A percentile compares a stretch with the other conserved stretches of the same genome.
Conservation (phyloP, 495 filamentous ascomycete genomes). For the Acidiella bohemica region DNA sequence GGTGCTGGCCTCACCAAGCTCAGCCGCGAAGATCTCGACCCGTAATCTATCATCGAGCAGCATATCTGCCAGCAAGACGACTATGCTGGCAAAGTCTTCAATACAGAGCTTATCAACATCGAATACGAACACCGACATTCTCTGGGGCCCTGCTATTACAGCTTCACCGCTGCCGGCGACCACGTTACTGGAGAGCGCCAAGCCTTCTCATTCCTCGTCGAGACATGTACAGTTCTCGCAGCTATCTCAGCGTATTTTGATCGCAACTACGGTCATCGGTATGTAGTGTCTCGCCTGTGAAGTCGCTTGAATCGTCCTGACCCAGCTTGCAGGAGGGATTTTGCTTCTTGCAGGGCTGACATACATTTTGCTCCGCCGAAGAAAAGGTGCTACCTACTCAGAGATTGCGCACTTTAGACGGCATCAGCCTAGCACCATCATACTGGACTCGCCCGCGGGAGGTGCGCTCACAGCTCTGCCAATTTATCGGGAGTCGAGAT, state of each 20-base stretch:
- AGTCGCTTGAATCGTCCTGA: too few relatives aligned
- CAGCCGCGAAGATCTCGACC: too few relatives aligned
- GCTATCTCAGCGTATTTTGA: not conserved
- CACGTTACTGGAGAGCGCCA: too few relatives aligned
- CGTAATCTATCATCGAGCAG: too few relatives aligned
- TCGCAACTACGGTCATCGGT: slow-evolving; percentile 12
- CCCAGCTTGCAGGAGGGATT: slow-evolving; percentile 7
- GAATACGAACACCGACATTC: not conserved
- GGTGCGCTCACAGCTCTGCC: slow-evolving; percentile 9
- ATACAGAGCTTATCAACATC: too few relatives aligned
- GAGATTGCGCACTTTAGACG: slow-evolving; percentile 13
- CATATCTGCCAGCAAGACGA: too few relatives aligned
- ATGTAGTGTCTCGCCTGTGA: too few relatives aligned
- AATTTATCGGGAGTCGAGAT: slow-evolving; percentile 12
- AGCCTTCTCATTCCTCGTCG: too few relatives aligned
- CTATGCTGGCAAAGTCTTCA: too few relatives aligned
- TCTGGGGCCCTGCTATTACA: slow-evolving; percentile 9
- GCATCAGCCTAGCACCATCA: slow-evolving; percentile 5
- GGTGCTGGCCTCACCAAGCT: too few relatives aligned
- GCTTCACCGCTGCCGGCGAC: slow-evolving; percentile 5
- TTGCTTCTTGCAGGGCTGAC: slow-evolving; percentile 7
- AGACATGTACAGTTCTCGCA: too few relatives aligned
- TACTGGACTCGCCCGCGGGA: slow-evolving; percentile 2
- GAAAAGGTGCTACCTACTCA: slow-evolving; percentile 9
- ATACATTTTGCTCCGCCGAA: slow-evolving; percentile 7